These are phyloP conservation scores for Pythium rhizo-oryzae DNA, from an alignment of 352 stramenopile species.

Conservation along the genomic window DNA sequence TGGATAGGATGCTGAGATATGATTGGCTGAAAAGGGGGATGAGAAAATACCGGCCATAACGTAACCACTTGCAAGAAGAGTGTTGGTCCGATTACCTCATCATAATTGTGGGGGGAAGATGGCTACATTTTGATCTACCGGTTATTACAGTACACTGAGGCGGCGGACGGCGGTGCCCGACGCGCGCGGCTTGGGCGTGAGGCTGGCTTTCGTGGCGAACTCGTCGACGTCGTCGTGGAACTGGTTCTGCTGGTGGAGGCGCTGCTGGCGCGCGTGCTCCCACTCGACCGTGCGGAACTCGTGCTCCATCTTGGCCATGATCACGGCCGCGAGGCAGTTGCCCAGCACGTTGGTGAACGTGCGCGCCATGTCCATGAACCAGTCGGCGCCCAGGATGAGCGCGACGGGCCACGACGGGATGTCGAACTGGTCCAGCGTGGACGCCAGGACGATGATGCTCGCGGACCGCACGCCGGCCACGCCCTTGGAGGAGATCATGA, in stretches of 20 bases:
- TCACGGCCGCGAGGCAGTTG: conserved; percentile 57
- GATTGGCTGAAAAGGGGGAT: conserved; percentile 17
- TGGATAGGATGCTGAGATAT: background rate
- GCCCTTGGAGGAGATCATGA: conserved; percentile 21
- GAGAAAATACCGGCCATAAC: background rate
- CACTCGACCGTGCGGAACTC: conserved; percentile 59
- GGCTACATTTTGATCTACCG: background rate
- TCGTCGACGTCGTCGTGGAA: conserved; percentile 1
- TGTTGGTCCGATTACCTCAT: conserved; percentile 20
- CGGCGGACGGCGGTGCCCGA: background rate
- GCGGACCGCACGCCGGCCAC: conserved; percentile 13
- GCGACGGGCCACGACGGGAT: conserved; percentile 62
- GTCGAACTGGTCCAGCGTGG: conserved; percentile 36
- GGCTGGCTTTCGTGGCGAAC: background rate
- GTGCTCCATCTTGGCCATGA: conserved; percentile 68
- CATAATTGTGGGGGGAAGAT: conserved; percentile 10
- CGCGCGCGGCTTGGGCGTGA: conserved; percentile 3
- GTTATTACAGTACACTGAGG: background rate
- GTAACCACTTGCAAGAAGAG: conserved; percentile 9
- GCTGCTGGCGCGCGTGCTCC: conserved; percentile 25
- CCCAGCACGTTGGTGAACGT: conserved; percentile 60
- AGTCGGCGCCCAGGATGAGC: conserved; percentile 57
- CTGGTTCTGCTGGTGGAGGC: background rate
- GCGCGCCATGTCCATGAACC: conserved; percentile 66
- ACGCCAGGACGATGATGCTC: conserved; percentile 9